A percentile compares a stretch with the other conserved stretches of the same genome.
phyloP scores from a whole-genome alignment of 257 asterid genomes.

The Verbena officinalis region DNA sequence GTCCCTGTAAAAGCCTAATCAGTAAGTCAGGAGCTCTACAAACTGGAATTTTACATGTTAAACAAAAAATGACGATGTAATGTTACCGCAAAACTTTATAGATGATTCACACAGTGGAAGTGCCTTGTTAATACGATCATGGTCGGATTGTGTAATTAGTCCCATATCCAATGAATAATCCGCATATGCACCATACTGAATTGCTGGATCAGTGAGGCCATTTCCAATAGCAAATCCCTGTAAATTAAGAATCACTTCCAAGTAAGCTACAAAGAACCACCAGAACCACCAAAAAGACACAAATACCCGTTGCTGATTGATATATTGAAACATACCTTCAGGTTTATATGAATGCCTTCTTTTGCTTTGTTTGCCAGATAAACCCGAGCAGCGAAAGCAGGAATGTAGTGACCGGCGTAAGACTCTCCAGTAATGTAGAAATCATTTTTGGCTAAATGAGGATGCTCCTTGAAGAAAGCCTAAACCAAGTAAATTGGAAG shows the following conservation, averaged over 20 bases:
- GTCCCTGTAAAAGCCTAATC: constrained; percentile 48
- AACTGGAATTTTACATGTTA: background rate
- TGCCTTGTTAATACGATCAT: constrained; percentile 54
- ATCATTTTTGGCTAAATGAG: constrained; percentile 58
- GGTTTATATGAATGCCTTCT: constrained; percentile 65
- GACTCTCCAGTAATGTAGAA: constrained; percentile 80
- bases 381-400: constrained; percentile 78
- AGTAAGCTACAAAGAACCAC: constrained; percentile 19
- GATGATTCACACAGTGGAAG: constrained; percentile 66
- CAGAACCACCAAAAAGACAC: background rate
- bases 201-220: constrained; percentile 79
- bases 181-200: constrained; percentile 71
- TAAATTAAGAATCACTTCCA: constrained; percentile 11
- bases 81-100: constrained; percentile 69
- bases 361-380: constrained; percentile 70
- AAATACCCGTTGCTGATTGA: background rate
- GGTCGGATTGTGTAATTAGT: constrained; percentile 51
- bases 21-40: background rate
- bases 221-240: constrained; percentile 84
- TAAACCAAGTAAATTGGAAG: constrained; percentile 22
- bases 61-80: background rate
- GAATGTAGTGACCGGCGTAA: constrained; percentile 81
- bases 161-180: constrained; percentile 79
- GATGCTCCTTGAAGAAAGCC: constrained; percentile 76
- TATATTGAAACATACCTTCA: constrained; percentile 50